Base-by-base conservation (phyloP, 1,139 yeast species). In the Debaryomyces sp. region DNA sequence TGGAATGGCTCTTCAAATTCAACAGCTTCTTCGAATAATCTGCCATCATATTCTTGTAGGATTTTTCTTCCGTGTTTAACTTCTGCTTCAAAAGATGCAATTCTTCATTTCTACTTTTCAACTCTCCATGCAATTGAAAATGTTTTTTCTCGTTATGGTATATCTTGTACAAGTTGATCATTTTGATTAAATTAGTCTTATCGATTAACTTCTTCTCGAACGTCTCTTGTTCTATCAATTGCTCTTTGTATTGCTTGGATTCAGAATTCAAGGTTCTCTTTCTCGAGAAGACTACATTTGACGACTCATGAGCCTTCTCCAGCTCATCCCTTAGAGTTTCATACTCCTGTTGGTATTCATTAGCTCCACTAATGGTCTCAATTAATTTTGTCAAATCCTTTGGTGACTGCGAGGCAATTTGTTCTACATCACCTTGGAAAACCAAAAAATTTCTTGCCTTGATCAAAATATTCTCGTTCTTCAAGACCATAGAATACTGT, bases 401-500 rank as follows among this genome's bases (percentile, higher is more conserved):
- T 0, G 98, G 83, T 0, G 94, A 84, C 63, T 92, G 96, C 2
- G 96, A 80, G 0, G 99, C 99, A 45, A 94, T 85, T 57, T 87
- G 87, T 64, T 94, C 99, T 43, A 94, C 96, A 63, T 94, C 98
- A 49, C 99, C 99, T 71, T 94, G 99, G 64, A 94, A 92, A 13
- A 95, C 98, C 54, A 94, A 71, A 62, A 94, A 94, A 66, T 95
- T 92, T 60, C 92, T 81, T 1, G 97, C 97, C 62, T 89, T 89
- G 55, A 91, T 87, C 53, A 92, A 71, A 50, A 95, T 91, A 59
- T 89, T 89, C 62, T 92, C 96, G n/a, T 75, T 73, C 55, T 87
- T 89, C 60, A 95, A 75, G 1, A 84, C 75, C 44, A 76, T 73
- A 0, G 87, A 66, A 62, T 92, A 94, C 54, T 85, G 86, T 39